A percentile compares a stretch with the other conserved stretches of the same genome.
Evolutionary conservation across 1,139 yeast genomes (phyloP).

Genomic region (Blastobotrys arbuscula): DNA sequence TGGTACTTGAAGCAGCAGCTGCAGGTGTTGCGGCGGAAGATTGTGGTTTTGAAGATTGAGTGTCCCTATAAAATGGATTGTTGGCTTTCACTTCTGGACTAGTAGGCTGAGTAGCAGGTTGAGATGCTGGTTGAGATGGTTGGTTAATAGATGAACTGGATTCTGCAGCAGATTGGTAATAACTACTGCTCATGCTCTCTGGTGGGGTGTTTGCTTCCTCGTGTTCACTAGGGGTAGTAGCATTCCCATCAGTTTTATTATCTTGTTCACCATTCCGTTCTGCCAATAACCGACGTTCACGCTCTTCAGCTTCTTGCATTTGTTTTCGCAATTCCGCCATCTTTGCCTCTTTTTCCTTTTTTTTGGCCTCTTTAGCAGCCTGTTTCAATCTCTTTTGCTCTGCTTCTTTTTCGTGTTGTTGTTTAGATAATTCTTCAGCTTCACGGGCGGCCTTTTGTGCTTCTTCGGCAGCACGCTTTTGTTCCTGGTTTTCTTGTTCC

Average conservation of each 20-base stretch:
- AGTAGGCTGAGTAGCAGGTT: neutral
- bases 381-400: conserved; percentile 16
- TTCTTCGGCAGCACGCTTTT: conserved; percentile 24
- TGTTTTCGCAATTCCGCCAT: conserved; percentile 7
- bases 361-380: conserved; percentile 22
- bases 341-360: conserved; percentile 21
- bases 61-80: conserved; percentile 18
- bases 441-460: conserved; percentile 53
- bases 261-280: conserved; percentile 6
- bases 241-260: conserved; percentile 6
- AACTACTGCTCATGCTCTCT: conserved; percentile 1
- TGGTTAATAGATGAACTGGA: neutral
- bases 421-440: conserved; percentile 36
- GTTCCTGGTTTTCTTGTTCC: conserved; percentile 25
- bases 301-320: conserved; percentile 16
- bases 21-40: neutral
- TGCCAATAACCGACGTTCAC: conserved; percentile 12
- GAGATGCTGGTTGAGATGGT: conserved; percentile 1
- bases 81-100: conserved; percentile 10
- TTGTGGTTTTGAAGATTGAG: neutral
- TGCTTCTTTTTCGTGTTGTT: conserved; percentile 33
- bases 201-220: conserved; percentile 10
- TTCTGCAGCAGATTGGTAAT: neutral
- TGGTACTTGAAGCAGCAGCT: conserved; percentile 10
- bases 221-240: neutral